A percentile compares a stretch with the other conserved stretches of the same genome.
These are phyloP conservation scores for Guillardia theta DNA, from an alignment of 78 protist genomes.

Conservation along the genomic window DNA sequence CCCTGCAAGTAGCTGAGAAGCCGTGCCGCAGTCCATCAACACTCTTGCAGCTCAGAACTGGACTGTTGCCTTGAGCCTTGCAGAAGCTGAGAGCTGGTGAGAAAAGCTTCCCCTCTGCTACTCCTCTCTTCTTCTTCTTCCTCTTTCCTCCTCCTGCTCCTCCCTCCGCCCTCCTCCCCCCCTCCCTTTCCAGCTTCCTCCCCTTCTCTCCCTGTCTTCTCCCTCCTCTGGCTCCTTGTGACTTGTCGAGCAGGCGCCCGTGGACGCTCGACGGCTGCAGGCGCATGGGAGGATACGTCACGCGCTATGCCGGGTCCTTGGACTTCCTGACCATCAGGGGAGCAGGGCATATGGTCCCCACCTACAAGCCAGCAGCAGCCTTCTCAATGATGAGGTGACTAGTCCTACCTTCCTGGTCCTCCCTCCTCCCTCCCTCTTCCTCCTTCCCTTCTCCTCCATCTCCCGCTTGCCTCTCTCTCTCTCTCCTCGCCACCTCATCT, in stretches of 20 bases:
- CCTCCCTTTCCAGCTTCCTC: background rate
- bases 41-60: background rate
- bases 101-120: background rate
- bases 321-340: constrained; percentile 17
- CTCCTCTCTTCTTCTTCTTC: background rate
- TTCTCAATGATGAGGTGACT: background rate
- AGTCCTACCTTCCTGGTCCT: background rate
- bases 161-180: background rate
- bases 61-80: background rate
- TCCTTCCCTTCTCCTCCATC: background rate
- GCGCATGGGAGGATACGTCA: constrained; percentile 26
- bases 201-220: background rate
- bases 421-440: background rate
- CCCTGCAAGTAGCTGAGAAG: too few relatives aligned
- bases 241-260: background rate
- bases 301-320: background rate
- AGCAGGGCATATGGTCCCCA: too few relatives aligned
- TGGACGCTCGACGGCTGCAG: background rate
- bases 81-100: background rate
- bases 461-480: background rate
- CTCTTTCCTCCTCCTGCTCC: background rate
- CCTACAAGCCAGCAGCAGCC: background rate
- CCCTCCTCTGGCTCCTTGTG: background rate
- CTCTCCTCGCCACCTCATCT: background rate
- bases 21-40: background rate